A percentile compares a stretch with the other conserved stretches of the same genome.
phyloP scores from a whole-genome alignment of 345 rosid species.

The Syzygium grande region DNA sequence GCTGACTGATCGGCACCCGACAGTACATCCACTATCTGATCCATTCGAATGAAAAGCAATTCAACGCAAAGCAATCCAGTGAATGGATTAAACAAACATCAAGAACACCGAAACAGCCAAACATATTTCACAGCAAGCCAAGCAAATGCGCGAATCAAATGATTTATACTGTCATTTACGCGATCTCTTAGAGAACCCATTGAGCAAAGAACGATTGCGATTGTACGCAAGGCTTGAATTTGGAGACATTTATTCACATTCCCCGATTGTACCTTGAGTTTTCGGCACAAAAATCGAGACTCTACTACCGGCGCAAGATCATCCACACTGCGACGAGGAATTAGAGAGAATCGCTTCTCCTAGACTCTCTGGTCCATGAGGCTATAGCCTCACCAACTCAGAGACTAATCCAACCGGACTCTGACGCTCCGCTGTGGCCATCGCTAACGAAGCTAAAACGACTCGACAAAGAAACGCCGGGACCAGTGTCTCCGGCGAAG shows the following conservation, averaged over 20 bases:
- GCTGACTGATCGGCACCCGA: conserved; percentile 35
- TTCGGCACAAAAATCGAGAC: background rate
- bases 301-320: background rate
- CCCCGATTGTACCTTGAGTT: background rate
- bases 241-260: background rate
- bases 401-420: background rate
- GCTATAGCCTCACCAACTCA: background rate
- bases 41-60: background rate
- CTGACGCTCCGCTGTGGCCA: background rate
- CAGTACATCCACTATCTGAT: conserved; percentile 53
- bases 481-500: background rate
- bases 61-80: background rate
- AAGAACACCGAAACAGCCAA: background rate
- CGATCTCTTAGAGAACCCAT: background rate
- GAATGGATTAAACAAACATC: background rate
- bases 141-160: background rate
- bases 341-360: background rate
- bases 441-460: background rate
- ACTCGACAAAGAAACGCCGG: background rate
- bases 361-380: background rate
- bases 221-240: too few relatives aligned
- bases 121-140: background rate
- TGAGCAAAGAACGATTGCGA: background rate
- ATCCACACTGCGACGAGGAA: background rate
- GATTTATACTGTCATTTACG: background rate